A percentile compares a stretch with the other conserved stretches of the same genome.
These are phyloP conservation scores for Blepharisma stoltei DNA, from an alignment of 73 alveolate genomes.

Conservation along the genomic window DNA sequence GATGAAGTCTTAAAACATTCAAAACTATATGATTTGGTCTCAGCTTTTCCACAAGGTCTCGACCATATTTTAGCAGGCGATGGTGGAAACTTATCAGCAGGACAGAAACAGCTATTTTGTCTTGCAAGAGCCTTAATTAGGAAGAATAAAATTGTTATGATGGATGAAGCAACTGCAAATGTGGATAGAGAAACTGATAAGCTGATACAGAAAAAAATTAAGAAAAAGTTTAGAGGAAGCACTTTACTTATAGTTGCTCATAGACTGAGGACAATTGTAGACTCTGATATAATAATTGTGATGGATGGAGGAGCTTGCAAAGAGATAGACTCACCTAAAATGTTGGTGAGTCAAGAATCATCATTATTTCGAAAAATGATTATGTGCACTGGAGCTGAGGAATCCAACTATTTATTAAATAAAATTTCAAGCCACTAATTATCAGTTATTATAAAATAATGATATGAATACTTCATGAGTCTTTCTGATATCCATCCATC, in stretches of 20 bases:
- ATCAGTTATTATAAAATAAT: too few relatives aligned
- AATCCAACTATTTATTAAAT: background rate
- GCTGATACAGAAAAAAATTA: slow-evolving; percentile 45
- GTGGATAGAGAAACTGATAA: slow-evolving; percentile 66
- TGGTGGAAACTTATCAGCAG: slow-evolving; percentile 58
- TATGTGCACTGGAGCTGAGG: slow-evolving; percentile 3
- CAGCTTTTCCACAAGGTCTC: slow-evolving; percentile 58
- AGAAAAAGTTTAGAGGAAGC: slow-evolving; percentile 43
- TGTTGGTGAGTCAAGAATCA: background rate
- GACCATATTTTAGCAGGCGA: slow-evolving; percentile 43
- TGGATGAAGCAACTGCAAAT: slow-evolving; percentile 68
- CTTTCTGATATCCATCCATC: too few relatives aligned
- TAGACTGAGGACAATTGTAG: slow-evolving; percentile 56
- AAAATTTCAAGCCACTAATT: too few relatives aligned
- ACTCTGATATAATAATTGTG: slow-evolving; percentile 61
- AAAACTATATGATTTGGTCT: slow-evolving; percentile 34
- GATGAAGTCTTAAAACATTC: slow-evolving; percentile 40
- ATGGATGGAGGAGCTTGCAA: slow-evolving; percentile 55
- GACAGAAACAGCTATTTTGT: slow-evolving; percentile 64
- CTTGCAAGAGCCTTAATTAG: slow-evolving; percentile 65
- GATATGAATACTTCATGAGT: too few relatives aligned
- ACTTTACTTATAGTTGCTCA: slow-evolving; percentile 69
- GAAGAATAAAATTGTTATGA: slow-evolving; percentile 53
- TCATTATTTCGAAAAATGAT: slow-evolving; percentile 1
- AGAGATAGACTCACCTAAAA: background rate